Conservation (phyloP, 495 filamentous ascomycete genomes). For the Trichoderma gamsii region DNA sequence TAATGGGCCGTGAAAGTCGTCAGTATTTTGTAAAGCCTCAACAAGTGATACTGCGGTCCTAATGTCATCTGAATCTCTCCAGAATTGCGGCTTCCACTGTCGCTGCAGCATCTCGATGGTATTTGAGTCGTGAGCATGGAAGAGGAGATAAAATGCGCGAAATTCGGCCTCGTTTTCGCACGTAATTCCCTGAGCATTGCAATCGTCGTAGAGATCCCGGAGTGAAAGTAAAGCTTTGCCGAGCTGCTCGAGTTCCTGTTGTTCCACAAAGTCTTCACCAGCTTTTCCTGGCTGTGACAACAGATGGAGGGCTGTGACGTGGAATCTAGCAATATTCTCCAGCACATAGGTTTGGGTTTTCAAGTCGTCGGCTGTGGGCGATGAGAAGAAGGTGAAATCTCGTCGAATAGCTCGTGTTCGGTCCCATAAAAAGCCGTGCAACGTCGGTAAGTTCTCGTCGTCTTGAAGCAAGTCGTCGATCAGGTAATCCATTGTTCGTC, state of each 20-base stretch:
- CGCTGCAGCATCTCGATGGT: slow-evolving; percentile 65
- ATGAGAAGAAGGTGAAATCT: slow-evolving; percentile 86
- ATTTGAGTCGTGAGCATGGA: slow-evolving; percentile 70
- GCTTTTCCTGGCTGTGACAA: slow-evolving; percentile 58
- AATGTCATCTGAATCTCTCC: slow-evolving; percentile 54
- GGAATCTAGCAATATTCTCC: slow-evolving; percentile 85
- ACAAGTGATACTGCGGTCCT: slow-evolving; percentile 37
- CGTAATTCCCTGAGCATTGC: slow-evolving; percentile 39
- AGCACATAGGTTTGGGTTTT: slow-evolving; percentile 74
- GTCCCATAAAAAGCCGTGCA: slow-evolving; percentile 92
- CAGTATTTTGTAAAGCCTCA: slow-evolving; percentile 50
- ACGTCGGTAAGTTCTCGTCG: slow-evolving; percentile 54
- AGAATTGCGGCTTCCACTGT: slow-evolving; percentile 69
- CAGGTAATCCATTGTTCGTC: slow-evolving; percentile 75
- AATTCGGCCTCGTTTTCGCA: slow-evolving; percentile 81
- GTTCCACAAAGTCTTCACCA: slow-evolving; percentile 70
- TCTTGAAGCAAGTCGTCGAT: slow-evolving; percentile 65
- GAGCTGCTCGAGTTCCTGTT: slow-evolving; percentile 91
- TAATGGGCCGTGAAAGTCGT: slow-evolving; percentile 58
- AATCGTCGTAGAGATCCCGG: slow-evolving; percentile 82
- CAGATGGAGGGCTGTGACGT: slow-evolving; percentile 81
- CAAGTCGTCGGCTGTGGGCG: slow-evolving; percentile 49
- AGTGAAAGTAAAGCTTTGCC: slow-evolving; percentile 81
- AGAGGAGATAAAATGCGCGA: slow-evolving; percentile 79
- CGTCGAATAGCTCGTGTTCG: slow-evolving; percentile 85